phyloP scores from a whole-genome alignment of 2,329 filamentous ascomycete genomes.

The Pochonia chlamydosporia region DNA sequence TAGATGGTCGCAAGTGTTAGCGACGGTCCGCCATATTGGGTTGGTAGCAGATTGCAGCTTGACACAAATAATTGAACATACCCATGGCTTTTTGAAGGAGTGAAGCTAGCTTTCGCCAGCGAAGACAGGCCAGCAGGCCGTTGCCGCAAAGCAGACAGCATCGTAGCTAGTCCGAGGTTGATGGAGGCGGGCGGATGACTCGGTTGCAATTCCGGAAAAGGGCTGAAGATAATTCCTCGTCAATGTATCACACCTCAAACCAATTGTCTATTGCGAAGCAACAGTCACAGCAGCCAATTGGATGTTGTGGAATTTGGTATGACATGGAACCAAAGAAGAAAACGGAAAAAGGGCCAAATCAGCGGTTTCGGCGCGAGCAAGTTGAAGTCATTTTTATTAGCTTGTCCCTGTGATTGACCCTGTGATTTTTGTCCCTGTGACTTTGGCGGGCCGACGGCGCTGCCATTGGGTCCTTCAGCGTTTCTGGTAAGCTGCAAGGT shows the following conservation, averaged over 20 bases:
- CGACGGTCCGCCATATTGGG: too few species aligned
- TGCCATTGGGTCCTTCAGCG: neutral
- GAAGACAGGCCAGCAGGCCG: slow-evolving; percentile 8
- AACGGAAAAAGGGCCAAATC: slow-evolving; percentile 12
- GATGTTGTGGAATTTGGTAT: neutral
- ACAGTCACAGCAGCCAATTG: neutral
- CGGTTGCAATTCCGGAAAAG: neutral
- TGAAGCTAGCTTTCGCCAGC: slow-evolving; percentile 11
- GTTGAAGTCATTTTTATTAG: slow-evolving; percentile 17
- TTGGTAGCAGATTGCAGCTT: too few species aligned
- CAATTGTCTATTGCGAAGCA: neutral
- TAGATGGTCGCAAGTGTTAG: slow-evolving; percentile 16
- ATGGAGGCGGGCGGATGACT: neutral
- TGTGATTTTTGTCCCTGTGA: slow-evolving; percentile 30
- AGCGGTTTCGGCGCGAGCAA: slow-evolving; percentile 22
- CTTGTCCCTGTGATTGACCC: slow-evolving; percentile 29
- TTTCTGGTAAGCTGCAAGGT: neutral
- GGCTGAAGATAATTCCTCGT: neutral
- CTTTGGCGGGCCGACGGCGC: slow-evolving; percentile 7
- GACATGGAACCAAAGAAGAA: slow-evolving; percentile 1
- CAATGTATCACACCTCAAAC: neutral
- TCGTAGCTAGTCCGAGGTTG: slow-evolving; percentile 4
- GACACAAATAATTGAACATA: slow-evolving; percentile 5
- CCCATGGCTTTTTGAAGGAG: slow-evolving; percentile 11
- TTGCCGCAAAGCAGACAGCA: slow-evolving; percentile 15